Evolutionary conservation across 2,329 filamentous ascomycete genomes (phyloP).

Genomic region (Fusarium illudens): DNA sequence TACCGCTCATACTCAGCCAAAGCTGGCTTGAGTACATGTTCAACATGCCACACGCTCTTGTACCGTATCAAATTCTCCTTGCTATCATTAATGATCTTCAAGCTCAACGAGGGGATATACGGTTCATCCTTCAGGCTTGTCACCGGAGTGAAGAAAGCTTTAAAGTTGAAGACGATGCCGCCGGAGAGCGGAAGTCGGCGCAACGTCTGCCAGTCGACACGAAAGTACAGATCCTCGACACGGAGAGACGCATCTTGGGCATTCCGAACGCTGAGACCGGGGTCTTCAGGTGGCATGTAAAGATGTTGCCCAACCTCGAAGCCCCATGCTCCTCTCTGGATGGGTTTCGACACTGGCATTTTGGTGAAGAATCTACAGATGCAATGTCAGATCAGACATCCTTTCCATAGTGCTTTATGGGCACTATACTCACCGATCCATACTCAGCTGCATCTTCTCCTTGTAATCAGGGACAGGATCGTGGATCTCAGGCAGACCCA

Average conservation of each 20-base stretch:
- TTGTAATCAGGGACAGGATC: slow-evolving; percentile 80
- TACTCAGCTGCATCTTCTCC: slow-evolving; percentile 85
- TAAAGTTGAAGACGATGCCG: slow-evolving; percentile 86
- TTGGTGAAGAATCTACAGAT: slow-evolving; percentile 75
- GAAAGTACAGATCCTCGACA: slow-evolving; percentile 69
- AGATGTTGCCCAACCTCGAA: slow-evolving; percentile 78
- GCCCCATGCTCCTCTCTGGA: slow-evolving; percentile 86
- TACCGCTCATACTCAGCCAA: slow-evolving; percentile 70
- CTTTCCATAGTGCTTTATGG: too few relatives aligned
- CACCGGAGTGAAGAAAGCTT: slow-evolving; percentile 81
- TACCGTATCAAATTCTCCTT: slow-evolving; percentile 77
- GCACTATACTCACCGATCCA: slow-evolving; percentile 72
- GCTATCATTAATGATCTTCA: slow-evolving; percentile 17
- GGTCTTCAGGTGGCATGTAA: slow-evolving; percentile 75
- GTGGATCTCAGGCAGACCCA: slow-evolving; percentile 77
- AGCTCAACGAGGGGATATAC: slow-evolving; percentile 65
- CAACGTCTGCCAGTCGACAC: slow-evolving; percentile 89
- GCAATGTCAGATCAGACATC: too few relatives aligned
- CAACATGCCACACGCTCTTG: slow-evolving; percentile 79
- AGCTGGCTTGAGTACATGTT: slow-evolving; percentile 73
- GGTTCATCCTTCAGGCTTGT: slow-evolving; percentile 74
- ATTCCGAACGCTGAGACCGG: slow-evolving; percentile 66
- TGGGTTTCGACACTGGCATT: slow-evolving; percentile 75
- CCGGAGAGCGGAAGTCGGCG: slow-evolving; percentile 79
- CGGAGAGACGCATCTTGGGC: slow-evolving; percentile 65